phyloP scores from a whole-genome alignment of 2,329 filamentous ascomycete species.

The Diaporthe capsici region DNA sequence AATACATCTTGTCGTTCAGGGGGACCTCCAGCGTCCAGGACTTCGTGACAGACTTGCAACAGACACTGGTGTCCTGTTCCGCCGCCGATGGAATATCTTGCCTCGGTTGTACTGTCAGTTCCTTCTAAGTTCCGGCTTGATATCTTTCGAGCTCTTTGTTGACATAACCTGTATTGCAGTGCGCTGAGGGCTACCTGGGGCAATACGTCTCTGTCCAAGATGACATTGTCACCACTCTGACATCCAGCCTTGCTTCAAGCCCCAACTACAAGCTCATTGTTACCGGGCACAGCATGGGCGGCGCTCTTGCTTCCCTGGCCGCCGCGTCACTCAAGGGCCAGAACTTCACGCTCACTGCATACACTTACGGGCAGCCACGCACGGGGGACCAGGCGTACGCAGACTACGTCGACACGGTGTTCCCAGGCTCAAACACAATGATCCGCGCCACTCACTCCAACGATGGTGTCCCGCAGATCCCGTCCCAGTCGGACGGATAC shows the following conservation, averaged over 20 bases:
- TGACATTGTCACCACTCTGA: constrained; percentile 12
- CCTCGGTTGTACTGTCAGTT: constrained; percentile 17
- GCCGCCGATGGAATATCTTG: constrained; percentile 23
- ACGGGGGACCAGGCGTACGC: constrained; percentile 57
- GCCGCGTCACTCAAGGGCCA: constrained; percentile 53
- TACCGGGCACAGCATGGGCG: constrained; percentile 64
- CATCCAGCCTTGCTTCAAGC: background rate
- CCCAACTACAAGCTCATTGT: constrained; percentile 54
- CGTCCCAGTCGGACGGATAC: constrained; percentile 59
- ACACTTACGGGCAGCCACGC: constrained; percentile 64
- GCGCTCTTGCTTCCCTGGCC: constrained; percentile 60
- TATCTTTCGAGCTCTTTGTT: background rate
- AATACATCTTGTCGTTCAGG: constrained; percentile 39
- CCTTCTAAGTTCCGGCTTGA: too few species aligned
- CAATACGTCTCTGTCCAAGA: constrained; percentile 29
- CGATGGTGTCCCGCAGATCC: constrained; percentile 65
- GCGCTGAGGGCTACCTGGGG: constrained; percentile 16
- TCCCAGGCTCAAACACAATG: constrained; percentile 42
- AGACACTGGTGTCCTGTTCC: constrained; percentile 21
- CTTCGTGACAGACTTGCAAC: constrained; percentile 16
- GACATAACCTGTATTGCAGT: background rate
- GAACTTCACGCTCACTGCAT: constrained; percentile 55
- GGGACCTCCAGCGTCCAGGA: constrained; percentile 32
- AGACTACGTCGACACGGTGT: constrained; percentile 51
- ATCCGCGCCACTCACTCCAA: constrained; percentile 63